Base-by-base conservation (phyloP, 2,329 filamentous ascomycete species). In the Aspergillus jensenii region DNA sequence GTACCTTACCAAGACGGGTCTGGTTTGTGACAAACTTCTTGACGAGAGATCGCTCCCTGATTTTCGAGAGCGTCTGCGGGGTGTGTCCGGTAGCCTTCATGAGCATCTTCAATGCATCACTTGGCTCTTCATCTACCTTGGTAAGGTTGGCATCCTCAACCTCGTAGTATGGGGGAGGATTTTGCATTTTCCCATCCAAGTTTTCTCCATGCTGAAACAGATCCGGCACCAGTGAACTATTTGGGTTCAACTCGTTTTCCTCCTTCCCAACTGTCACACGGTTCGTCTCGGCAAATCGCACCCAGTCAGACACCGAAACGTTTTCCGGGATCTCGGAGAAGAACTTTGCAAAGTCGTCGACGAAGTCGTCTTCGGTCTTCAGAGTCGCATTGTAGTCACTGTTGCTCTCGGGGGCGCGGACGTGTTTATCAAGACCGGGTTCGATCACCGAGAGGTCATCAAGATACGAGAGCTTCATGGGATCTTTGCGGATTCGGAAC, bases 1-100 rank as follows among this genome's bases (percentile, higher is more conserved):
- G 83, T 59, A 99, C 88, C 82, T 98, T 99, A 72, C 95, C 95
- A 77, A 99, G 86, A 80, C 93, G 90, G 21, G 95, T 98, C 82
- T 98, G 93, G 78, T 99, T 98, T 64, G 85, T 81, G 59, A 99
- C 95, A 41, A 78, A 76, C 69, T 93, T 90, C 4, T 72, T 71
- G 47, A 96, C 89, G 47, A 99, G 78, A 48, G 83, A 81, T 82
- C 96, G 96, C 63, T 84, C 78, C 58, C 84, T 81, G 59, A 96
- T 75, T 2, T 65, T 68, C 23, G 69, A 67, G 52, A 89, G 78
- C 59, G 83, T 70, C 1, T 74, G 62, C 56, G 75, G 71, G 17
- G 70, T 72, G 70, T 84, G 80, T 27, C 85, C 85, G 1, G 86
- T 85, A 62, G 83, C 79, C 66, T 84, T 79, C 64, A 83, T 78